Base-by-base conservation (phyloP, 1,284 basidiomycete species). In the Ceratobasidium sp. region DNA sequence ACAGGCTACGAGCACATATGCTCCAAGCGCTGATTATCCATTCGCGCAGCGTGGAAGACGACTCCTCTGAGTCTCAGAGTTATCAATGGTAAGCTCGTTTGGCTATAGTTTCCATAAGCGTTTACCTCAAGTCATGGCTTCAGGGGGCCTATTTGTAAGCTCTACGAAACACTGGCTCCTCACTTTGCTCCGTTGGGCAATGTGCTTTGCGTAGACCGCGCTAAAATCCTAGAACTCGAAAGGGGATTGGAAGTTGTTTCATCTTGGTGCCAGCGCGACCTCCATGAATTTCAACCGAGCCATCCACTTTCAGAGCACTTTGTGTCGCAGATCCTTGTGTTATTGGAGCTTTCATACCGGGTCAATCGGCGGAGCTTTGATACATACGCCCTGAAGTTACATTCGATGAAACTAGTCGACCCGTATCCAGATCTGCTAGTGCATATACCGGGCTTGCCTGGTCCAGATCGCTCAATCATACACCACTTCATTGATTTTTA, bases 401-500 rank as follows among this genome's bases (percentile, higher is more conserved):
- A 77, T 23, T 49, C 23, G 12, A 77, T 55, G 44, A 39, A 18
- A 60, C 56, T 77, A 3, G 53, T 68, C 23, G 23, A 40, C 0
- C 26, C 40, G 9, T 66, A 66, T 7, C 39, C 13, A 3, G 66
- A 77, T 33, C 55, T 77, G 13, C 20, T 61, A 15, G n/a, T 61
- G 15, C 18, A 33, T 26, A 26, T 49, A 15, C 64, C 33, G 1
- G 75, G 26, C 2, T 13, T 15, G 0, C 20, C 66, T 26, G 18
- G 5, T 12, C 26, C 6, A 23, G 15, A 20, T 6, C 55, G 46
- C 23, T 77, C 75, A 0, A 77, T 77, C 40, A 28, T 77, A 23
- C 66, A 77, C 18, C 64, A 77, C 2, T 61, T 77, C 28, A 61
- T 77, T 23, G 66, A 77, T n/a, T 77, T 77, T 26, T 77, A 77